Conservation (phyloP, 164 flowering plant species). For the Houttuynia cordata region DNA sequence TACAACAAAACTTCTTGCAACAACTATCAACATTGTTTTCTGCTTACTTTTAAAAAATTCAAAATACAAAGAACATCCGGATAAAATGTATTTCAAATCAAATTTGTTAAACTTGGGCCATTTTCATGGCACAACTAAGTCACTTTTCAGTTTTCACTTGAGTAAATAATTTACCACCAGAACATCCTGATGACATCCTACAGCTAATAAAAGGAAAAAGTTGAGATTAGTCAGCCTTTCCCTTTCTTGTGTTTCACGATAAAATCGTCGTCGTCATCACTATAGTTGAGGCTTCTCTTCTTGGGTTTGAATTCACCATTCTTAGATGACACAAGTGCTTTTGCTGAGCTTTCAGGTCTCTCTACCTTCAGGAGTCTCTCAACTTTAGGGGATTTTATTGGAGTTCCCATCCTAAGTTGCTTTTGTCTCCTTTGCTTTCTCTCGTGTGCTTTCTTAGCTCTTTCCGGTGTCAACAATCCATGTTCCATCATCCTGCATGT, state of each 20-base stretch:
- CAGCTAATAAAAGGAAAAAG: not conserved
- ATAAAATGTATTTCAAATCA: no score
- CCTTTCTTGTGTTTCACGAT: slow-evolving; percentile 50
- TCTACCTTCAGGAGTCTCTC: slow-evolving; percentile 15
- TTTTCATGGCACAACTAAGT: no score
- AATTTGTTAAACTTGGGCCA: no score
- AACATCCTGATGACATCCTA: no score
- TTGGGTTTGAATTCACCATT: slow-evolving; percentile 54
- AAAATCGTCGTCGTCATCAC: slow-evolving; percentile 52
- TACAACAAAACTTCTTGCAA: no score
- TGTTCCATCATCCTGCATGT: slow-evolving; percentile 94
- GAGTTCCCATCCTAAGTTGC: slow-evolving; percentile 66
- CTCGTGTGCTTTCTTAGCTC: slow-evolving; percentile 70
- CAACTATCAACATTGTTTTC: no score
- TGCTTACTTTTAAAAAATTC: no score
- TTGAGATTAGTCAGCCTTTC: slow-evolving; percentile 24
- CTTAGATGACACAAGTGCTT: slow-evolving; percentile 28
- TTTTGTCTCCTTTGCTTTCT: slow-evolving; percentile 78
- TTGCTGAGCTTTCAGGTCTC: slow-evolving; percentile 60
- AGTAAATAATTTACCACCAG: no score
- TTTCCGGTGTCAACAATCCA: slow-evolving; percentile 80
- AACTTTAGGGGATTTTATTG: slow-evolving; percentile 33
- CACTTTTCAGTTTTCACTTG: no score
- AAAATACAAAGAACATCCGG: no score
- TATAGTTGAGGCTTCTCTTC: slow-evolving; percentile 34